Evolutionary conservation across 1,139 yeast genomes (phyloP), one percentile per base, ranked within the genome.

Genomic region (Protomyces lactucae-debilis): DNA sequence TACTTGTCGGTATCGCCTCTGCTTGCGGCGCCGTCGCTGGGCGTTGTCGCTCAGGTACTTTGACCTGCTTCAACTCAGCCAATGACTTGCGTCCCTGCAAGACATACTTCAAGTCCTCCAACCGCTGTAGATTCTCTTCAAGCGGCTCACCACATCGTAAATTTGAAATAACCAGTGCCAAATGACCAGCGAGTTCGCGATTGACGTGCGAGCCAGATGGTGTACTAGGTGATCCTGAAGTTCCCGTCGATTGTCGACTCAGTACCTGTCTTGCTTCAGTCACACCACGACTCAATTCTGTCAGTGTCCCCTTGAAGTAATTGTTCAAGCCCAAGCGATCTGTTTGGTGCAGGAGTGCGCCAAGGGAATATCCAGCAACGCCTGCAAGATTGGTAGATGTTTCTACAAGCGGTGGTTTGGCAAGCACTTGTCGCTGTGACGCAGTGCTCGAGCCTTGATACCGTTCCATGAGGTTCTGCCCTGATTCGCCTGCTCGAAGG

Each of bases 391-490:
- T 70, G 64, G 68, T 21, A 59, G 65, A 2, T 64, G 63, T 45
- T 53, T 64, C 57, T 54, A 65, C 60, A 39, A 61, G 61, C 28
- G 65, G 64, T n/a, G 68, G 65, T 4, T 65, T 61, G 43, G 14
- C 9, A 1, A n/a, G 14, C 3, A 6, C 3, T 39, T 16, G 16
- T 39, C 18, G 16, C 18, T 43, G 48, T 21, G 48, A 4, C 8
- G 21, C 12, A n/a, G 35, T 21, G 16, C 57, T 23, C 3, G 43
- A 23, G 64, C 71, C 73, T 61, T 73, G 74, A 39, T 67, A 67
- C n/a, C 69, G 67, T 14, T 74, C 69, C 21, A 71, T 67, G 43
- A 67, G 65, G 0, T 75, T 76, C 1, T 75, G 76, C 8, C 70
- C 72, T 16, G 48, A 18, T 18, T 18, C 21, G 18, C 48, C 48